phyloP scores from a whole-genome alignment of 805 yeast genomes.

The Ogataea pini region DNA sequence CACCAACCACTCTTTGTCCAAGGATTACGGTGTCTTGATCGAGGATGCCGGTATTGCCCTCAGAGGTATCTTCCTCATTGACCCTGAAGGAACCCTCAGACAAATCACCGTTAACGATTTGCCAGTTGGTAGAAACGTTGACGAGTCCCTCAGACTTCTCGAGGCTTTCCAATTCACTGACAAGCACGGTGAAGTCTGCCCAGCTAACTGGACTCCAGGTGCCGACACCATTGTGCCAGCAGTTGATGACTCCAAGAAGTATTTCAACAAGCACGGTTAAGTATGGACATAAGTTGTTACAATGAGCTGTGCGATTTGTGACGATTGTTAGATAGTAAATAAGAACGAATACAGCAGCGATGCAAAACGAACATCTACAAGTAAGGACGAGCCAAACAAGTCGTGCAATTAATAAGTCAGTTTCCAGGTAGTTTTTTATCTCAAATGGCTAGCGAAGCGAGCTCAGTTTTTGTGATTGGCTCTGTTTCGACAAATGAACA shows the following conservation, averaged over 20 bases:
- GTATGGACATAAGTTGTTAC: not conserved
- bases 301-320: not conserved
- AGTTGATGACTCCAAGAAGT: constrained; percentile 74
- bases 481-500: no score
- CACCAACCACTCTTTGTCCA: constrained; percentile 92
- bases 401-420: no score
- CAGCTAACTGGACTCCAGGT: constrained; percentile 99
- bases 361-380: no score
- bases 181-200: constrained; percentile 99
- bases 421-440: no score
- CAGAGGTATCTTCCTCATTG: constrained; percentile 97
- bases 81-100: constrained; percentile 92
- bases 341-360: not conserved
- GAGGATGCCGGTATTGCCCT: constrained; percentile 96
- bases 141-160: constrained; percentile 94
- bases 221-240: constrained; percentile 87
- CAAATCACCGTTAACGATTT: constrained; percentile 97
- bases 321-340: not conserved
- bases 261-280: constrained; percentile 56
- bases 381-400: no score
- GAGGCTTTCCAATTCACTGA: constrained; percentile 99
- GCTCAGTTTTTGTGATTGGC: no score
- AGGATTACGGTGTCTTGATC: constrained; percentile 95
- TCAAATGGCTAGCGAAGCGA: not conserved
- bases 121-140: constrained; percentile 99